Percentiles rank a stretch among this genome's conserved stretches.
Conservation (phyloP, 2,329 filamentous ascomycete species). For the Tolypocladium endophyticum region DNA sequence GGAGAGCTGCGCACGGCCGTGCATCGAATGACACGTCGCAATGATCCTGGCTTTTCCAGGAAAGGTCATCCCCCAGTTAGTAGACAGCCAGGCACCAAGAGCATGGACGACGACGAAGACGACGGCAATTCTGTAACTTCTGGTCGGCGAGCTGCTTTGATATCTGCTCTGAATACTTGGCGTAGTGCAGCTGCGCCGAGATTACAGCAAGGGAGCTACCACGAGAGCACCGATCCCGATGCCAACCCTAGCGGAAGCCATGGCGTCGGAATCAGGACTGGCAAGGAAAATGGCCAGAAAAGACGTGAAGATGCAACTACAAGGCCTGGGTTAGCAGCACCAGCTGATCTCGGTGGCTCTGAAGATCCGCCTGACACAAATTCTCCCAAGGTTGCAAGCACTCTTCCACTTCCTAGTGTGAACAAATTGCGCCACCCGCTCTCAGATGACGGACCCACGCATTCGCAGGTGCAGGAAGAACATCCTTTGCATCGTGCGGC, state of each 20-base stretch:
- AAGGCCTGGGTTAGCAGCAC: neutral
- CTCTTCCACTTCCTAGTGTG: neutral
- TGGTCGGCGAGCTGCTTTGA: constrained; percentile 4
- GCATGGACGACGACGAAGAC: neutral
- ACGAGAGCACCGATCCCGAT: neutral
- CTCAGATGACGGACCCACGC: neutral
- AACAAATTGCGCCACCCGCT: neutral
- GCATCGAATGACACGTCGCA: neutral
- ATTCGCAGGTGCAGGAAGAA: constrained; percentile 6
- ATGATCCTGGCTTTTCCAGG: neutral
- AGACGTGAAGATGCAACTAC: neutral
- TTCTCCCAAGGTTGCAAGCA: neutral
- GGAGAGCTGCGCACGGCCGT: neutral
- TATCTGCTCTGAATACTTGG: constrained; percentile 10
- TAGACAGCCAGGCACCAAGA: neutral
- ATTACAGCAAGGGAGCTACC: neutral
- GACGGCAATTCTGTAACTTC: neutral
- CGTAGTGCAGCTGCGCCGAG: constrained; percentile 1
- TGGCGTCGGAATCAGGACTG: neutral
- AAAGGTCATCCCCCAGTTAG: neutral
- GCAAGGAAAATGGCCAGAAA: neutral
- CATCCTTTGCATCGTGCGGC: constrained; percentile 39
- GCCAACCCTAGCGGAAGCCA: neutral
- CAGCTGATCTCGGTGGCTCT: neutral
- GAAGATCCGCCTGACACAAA: neutral